phyloP scores from a whole-genome alignment of 306 rosid genomes.

The Mucuna pruriens region DNA sequence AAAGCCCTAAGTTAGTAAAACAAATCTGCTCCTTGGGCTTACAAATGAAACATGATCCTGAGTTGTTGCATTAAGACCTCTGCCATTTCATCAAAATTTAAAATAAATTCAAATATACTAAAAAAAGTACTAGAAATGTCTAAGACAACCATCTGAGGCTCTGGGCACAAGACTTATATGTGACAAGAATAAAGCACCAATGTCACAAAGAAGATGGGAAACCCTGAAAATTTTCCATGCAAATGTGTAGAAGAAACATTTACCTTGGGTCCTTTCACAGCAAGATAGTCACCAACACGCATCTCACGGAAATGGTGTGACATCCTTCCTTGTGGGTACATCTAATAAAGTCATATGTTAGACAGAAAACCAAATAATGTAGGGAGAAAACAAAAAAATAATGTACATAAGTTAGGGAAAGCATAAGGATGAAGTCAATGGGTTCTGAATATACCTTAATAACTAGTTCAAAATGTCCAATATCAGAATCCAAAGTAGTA shows the following conservation, averaged over 20 bases:
- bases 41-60: slow-evolving; percentile 3
- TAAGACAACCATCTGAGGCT: background rate
- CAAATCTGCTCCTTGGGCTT: background rate
- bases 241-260: slow-evolving; percentile 9
- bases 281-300: slow-evolving; percentile 84
- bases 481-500: slow-evolving; percentile 93
- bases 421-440: background rate
- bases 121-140: background rate
- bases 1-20: background rate
- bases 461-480: slow-evolving; percentile 91
- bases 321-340: slow-evolving; percentile 99
- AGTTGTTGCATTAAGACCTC: slow-evolving; percentile 2
- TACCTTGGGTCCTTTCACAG: slow-evolving; percentile 99
- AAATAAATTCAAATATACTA: background rate
- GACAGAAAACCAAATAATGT: slow-evolving; percentile 10
- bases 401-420: slow-evolving; percentile 6
- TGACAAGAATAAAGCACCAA: slow-evolving; percentile 12
- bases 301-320: slow-evolving; percentile 98
- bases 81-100: background rate
- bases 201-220: slow-evolving; percentile 19
- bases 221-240: background rate
- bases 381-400: slow-evolving; percentile 33
- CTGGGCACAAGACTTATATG: background rate
- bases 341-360: slow-evolving; percentile 50
- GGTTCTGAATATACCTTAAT: slow-evolving; percentile 65